Evolutionary conservation across 2,329 filamentous ascomycete genomes (phyloP).

Genomic region (Fusarium ramigenum): DNA sequence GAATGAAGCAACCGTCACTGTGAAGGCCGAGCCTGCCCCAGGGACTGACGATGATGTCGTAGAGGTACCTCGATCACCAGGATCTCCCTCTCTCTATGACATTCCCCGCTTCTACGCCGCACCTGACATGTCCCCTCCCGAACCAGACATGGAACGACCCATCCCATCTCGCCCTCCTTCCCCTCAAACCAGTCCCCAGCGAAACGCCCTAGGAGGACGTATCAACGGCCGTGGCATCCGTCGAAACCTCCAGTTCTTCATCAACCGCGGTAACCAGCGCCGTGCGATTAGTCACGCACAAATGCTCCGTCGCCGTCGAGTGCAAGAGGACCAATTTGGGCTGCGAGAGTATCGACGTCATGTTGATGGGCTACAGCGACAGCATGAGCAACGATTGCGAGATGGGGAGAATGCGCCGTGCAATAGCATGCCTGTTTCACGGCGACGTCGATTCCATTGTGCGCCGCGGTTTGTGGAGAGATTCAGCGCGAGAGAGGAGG

Average conservation of each 20-base stretch:
- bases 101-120: neutral
- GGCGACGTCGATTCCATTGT: rapidly evolving
- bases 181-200: neutral
- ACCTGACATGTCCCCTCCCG: rapidly evolving
- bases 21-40: neutral
- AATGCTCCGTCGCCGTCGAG: neutral
- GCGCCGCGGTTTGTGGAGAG: neutral
- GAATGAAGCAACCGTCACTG: neutral
- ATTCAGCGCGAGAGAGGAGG: neutral
- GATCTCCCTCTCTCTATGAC: rapidly evolving
- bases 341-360: neutral
- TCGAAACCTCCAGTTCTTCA: neutral
- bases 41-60: neutral
- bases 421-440: neutral
- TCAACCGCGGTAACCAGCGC: neutral
- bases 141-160: neutral
- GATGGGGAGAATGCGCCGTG: neutral
- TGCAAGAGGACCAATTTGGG: neutral
- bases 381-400: neutral
- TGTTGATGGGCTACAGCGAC: rapidly evolving
- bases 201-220: neutral
- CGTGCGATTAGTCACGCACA: neutral
- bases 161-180: neutral
- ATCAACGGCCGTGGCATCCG: neutral
- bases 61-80: neutral